phyloP scores from a whole-genome alignment of 176 grass and related monocot species.

The Neostapfia colusana region DNA sequence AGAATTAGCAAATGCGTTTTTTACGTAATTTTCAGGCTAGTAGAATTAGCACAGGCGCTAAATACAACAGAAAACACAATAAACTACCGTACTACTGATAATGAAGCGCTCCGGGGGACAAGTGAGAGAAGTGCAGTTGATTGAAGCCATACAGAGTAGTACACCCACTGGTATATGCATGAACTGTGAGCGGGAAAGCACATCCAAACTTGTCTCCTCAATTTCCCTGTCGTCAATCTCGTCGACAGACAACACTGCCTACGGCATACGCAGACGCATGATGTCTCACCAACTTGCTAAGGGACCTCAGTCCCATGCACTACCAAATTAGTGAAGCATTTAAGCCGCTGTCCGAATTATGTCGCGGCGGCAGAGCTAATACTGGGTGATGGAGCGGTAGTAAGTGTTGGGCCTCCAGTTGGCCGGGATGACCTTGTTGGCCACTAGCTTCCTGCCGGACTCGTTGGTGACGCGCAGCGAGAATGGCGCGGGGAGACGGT shows the following conservation, averaged over 20 bases:
- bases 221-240: conserved; percentile 36
- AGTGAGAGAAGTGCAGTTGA: not conserved
- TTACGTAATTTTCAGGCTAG: not conserved
- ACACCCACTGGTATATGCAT: conserved; percentile 31
- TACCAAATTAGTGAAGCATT: not conserved
- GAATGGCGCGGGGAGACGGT: conserved; percentile 50
- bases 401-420: conserved; percentile 46
- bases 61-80: not conserved
- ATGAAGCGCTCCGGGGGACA: not conserved
- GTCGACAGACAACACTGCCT: conserved; percentile 20
- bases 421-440: conserved; percentile 50
- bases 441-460: conserved; percentile 46
- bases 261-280: not conserved
- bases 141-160: not conserved
- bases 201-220: conserved; percentile 42
- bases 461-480: conserved; percentile 50
- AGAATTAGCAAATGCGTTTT: not conserved
- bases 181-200: conserved; percentile 34
- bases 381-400: conserved; percentile 47
- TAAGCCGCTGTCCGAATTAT: not conserved
- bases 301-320: conserved; percentile 15
- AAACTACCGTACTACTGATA: not conserved
- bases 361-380: not conserved
- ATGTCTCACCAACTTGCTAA: conserved; percentile 22
- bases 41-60: not conserved